phyloP scores from a whole-genome alignment of 495 filamentous ascomycete genomes.

The Patellaria atrata region DNA sequence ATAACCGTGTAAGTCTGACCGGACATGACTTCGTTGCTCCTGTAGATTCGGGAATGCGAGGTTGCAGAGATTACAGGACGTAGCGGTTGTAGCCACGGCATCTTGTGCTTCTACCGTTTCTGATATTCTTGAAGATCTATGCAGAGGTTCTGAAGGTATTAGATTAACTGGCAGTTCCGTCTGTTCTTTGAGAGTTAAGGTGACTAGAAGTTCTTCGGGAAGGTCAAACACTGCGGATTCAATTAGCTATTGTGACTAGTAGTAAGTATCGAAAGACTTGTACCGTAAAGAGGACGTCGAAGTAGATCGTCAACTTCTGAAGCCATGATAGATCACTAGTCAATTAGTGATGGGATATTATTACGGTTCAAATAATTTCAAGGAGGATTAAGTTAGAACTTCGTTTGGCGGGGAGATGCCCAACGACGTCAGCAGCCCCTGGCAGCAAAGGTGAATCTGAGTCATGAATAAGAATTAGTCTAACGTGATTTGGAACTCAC shows the following conservation, averaged over 20 bases:
- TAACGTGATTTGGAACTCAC: too few relatives aligned
- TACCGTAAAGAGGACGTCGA: slow-evolving; percentile 53
- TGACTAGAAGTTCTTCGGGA: slow-evolving; percentile 58
- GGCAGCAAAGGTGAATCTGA: too few relatives aligned
- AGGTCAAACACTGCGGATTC: slow-evolving; percentile 63
- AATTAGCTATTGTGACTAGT: slow-evolving; percentile 3
- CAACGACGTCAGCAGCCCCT: too few relatives aligned
- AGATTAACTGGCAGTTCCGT: slow-evolving; percentile 1
- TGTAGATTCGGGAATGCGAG: slow-evolving; percentile 52
- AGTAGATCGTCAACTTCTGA: slow-evolving; percentile 38
- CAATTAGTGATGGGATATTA: too few relatives aligned
- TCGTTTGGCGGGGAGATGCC: too few relatives aligned
- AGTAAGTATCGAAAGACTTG: slow-evolving; percentile 10
- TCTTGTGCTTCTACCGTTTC: slow-evolving; percentile 26
- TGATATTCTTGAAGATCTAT: background rate
- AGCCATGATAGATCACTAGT: too few relatives aligned
- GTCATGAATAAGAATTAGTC: too few relatives aligned
- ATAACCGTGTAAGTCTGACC: slow-evolving; percentile 87
- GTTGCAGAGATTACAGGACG: slow-evolving; percentile 69
- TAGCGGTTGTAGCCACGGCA: slow-evolving; percentile 42
- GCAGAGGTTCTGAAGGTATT: slow-evolving; percentile 15
- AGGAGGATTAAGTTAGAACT: too few relatives aligned
- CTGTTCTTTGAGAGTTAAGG: slow-evolving; percentile 33
- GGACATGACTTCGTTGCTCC: slow-evolving; percentile 73
- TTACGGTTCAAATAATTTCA: too few relatives aligned